A percentile compares a stretch with the other conserved stretches of the same genome.
These are phyloP conservation scores for Lasiodiplodia sp. DNA, from an alignment of 2,329 filamentous ascomycete species.

Conservation along the genomic window DNA sequence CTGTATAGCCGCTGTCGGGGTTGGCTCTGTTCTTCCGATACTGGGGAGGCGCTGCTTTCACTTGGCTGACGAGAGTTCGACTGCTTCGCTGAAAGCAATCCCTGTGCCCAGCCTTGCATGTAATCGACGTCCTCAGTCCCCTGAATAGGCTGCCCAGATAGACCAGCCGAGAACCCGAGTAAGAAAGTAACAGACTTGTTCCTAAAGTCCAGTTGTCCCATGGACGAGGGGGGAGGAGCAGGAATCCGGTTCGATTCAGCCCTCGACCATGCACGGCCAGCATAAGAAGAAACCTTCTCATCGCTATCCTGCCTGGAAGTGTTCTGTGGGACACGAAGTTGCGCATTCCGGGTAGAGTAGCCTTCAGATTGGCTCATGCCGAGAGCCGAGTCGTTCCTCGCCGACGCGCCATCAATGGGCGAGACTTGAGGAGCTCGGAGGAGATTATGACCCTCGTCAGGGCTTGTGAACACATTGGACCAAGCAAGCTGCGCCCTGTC, in stretches of 20 bases:
- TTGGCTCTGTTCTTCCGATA: not conserved
- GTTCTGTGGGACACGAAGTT: slow-evolving; percentile 35
- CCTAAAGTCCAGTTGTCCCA: slow-evolving; percentile 17
- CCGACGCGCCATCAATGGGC: not conserved
- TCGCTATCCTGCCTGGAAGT: not conserved
- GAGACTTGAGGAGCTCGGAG: slow-evolving; percentile 27
- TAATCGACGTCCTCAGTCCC: slow-evolving; percentile 18
- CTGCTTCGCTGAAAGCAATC: slow-evolving; percentile 20
- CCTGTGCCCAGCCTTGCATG: slow-evolving; percentile 25
- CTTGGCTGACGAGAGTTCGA: slow-evolving; percentile 8
- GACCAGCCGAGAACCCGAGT: slow-evolving; percentile 17
- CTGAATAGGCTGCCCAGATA: slow-evolving; percentile 17
- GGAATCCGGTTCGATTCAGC: not conserved
- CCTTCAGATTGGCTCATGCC: not conserved
- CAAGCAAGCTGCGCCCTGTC: slow-evolving; percentile 40
- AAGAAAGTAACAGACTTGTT: slow-evolving; percentile 22
- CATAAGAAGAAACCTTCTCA: slow-evolving; percentile 6
- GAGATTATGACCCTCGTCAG: slow-evolving; percentile 11
- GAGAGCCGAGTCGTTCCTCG: not conserved
- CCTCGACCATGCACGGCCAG: slow-evolving; percentile 3
- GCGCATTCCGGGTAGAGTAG: slow-evolving; percentile 21
- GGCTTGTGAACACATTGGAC: slow-evolving; percentile 31
- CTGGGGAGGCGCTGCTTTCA: slow-evolving; percentile 6
- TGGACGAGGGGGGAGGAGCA: not conserved
- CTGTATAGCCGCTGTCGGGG: not conserved